Evolutionary conservation across 352 stramenopile species (phyloP).

Genomic region (Globisporangium recalcitrans): DNA sequence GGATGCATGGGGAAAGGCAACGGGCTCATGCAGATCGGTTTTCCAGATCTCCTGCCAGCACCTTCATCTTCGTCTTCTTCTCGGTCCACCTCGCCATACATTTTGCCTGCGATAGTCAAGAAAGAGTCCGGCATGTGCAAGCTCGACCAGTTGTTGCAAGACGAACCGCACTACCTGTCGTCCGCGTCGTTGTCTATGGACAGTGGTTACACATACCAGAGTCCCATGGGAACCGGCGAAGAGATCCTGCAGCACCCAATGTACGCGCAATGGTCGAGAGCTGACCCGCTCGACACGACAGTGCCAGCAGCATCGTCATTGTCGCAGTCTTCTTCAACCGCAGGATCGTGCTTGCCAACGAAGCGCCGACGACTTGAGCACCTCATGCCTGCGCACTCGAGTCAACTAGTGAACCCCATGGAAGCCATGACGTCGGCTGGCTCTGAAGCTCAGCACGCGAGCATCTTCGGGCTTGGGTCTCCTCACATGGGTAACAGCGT

Average conservation of each 20-base stretch:
- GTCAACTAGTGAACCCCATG: slow-evolving; percentile 28
- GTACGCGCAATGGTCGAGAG: slow-evolving; percentile 21
- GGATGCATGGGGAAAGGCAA: slow-evolving; percentile 7
- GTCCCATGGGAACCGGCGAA: slow-evolving; percentile 44
- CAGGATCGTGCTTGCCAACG: slow-evolving; percentile 11
- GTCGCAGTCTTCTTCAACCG: too few relatives aligned
- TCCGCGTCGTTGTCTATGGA: slow-evolving; percentile 24
- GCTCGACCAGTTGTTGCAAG: slow-evolving; percentile 59
- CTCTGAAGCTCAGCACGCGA: not conserved
- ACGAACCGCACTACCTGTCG: slow-evolving; percentile 27
- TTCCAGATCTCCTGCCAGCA: slow-evolving; percentile 5
- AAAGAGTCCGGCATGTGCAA: slow-evolving; percentile 15
- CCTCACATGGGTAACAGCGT: not conserved
- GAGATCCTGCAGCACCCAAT: slow-evolving; percentile 34
- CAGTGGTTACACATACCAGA: slow-evolving; percentile 36
- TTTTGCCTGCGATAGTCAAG: slow-evolving; percentile 6
- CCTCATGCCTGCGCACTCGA: not conserved
- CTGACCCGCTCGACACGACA: slow-evolving; percentile 10
- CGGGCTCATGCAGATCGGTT: slow-evolving; percentile 5
- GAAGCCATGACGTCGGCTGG: slow-evolving; percentile 19
- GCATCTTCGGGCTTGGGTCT: slow-evolving; percentile 1
- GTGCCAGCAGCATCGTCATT: not conserved
- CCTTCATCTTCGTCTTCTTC: slow-evolving; percentile 7
- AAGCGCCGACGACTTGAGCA: slow-evolving; percentile 14
- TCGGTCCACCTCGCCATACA: slow-evolving; percentile 14